Conservation (phyloP, 345 rosid genomes). For the Melastoma malabathricum region DNA sequence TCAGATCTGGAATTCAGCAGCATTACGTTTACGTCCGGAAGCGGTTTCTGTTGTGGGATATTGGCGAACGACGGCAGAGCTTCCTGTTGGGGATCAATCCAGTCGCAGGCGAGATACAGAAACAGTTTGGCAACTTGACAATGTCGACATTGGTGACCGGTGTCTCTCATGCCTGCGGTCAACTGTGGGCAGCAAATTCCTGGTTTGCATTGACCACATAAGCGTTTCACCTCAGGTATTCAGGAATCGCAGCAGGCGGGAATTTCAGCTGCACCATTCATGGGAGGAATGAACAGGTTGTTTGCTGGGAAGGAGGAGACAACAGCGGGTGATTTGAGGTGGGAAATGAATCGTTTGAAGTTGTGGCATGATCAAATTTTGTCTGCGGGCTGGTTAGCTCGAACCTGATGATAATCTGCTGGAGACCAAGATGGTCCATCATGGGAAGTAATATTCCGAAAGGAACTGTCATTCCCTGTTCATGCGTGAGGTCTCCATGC, state of each 20-base stretch:
- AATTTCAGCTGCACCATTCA: slow-evolving; percentile 30
- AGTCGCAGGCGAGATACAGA: slow-evolving; percentile 20
- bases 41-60: slow-evolving; percentile 42
- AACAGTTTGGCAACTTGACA: slow-evolving; percentile 21
- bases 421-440: slow-evolving; percentile 37
- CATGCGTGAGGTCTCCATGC: slow-evolving; percentile 38
- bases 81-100: slow-evolving; percentile 29
- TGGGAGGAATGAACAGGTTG: slow-evolving; percentile 24
- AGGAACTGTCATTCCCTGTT: slow-evolving; percentile 38
- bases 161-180: slow-evolving; percentile 42
- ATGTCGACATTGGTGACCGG: slow-evolving; percentile 37
- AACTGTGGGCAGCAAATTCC: slow-evolving; percentile 5
- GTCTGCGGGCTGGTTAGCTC: slow-evolving; percentile 36
- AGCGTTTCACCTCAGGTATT: slow-evolving; percentile 31
- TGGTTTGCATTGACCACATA: slow-evolving; percentile 32
- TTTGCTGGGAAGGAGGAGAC: slow-evolving; percentile 40
- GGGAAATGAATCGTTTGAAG: slow-evolving; percentile 25
- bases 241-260: slow-evolving; percentile 25
- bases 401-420: slow-evolving; percentile 35
- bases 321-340: slow-evolving; percentile 10
- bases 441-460: slow-evolving; percentile 11
- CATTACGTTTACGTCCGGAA: slow-evolving; percentile 46
- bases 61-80: slow-evolving; percentile 21
- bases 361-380: slow-evolving; percentile 32
- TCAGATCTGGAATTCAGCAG: slow-evolving; percentile 15